Conservation (phyloP, 2,329 filamentous ascomycete genomes). For the Didymella exigua region DNA sequence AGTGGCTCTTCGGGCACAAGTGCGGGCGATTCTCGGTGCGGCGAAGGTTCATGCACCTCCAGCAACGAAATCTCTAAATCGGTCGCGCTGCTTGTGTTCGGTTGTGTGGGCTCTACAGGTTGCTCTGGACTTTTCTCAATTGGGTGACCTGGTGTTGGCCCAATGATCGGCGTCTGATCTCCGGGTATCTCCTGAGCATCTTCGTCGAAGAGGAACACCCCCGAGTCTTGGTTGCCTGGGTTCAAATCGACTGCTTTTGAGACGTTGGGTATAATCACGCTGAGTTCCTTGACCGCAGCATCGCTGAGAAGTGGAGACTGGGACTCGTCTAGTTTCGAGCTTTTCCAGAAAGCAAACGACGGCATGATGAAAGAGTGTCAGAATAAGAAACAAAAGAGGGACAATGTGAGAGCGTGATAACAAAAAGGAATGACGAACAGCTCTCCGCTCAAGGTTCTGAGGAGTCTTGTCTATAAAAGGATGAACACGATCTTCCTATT, state of each 20-base stretch:
- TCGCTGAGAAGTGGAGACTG: constrained; percentile 13
- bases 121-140: neutral
- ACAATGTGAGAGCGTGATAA: neutral
- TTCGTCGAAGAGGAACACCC: constrained; percentile 27
- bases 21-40: neutral
- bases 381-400: neutral
- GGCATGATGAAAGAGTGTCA: constrained; percentile 23
- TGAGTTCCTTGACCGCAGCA: constrained; percentile 4
- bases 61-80: neutral
- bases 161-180: constrained; percentile 2
- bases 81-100: neutral
- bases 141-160: neutral
- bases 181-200: constrained; percentile 11
- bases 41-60: neutral
- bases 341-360: constrained; percentile 32
- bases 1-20: neutral
- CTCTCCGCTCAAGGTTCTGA: neutral
- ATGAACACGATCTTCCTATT: constrained; percentile 1
- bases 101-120: neutral
- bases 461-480: neutral
- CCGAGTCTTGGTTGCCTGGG: constrained; percentile 24
- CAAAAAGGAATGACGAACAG: neutral
- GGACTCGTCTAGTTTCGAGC: constrained; percentile 18
- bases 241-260: constrained; percentile 19
- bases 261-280: neutral